A percentile compares a stretch with the other conserved stretches of the same genome.
phyloP scores from a whole-genome alignment of 805 yeast species.

The Starmerella asiatica region DNA sequence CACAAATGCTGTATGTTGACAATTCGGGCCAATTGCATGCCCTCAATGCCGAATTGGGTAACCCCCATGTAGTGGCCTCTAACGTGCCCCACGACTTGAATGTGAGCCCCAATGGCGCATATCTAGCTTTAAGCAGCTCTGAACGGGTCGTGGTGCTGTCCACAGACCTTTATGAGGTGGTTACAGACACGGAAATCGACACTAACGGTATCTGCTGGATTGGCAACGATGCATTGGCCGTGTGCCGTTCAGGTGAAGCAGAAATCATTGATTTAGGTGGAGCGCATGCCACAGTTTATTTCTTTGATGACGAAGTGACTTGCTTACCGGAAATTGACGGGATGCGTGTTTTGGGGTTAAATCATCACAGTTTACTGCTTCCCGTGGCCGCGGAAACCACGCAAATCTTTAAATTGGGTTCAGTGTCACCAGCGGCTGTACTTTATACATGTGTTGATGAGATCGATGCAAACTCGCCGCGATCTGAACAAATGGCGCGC shows the following conservation, averaged over 20 bases:
- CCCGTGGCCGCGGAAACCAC: constrained; percentile 46
- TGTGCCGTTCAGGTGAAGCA: constrained; percentile 52
- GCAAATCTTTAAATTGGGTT: constrained; percentile 67
- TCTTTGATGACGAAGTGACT: constrained; percentile 27
- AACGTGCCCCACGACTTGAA: constrained; percentile 1
- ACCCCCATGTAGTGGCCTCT: neutral
- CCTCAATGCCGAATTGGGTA: neutral
- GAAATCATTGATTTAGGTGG: constrained; percentile 21
- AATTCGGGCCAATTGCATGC: neutral
- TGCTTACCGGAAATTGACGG: constrained; percentile 53
- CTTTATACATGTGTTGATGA: constrained; percentile 65
- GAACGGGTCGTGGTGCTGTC: neutral
- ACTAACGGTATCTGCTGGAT: constrained; percentile 45
- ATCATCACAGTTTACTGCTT: constrained; percentile 46
- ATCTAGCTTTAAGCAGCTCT: constrained; percentile 8
- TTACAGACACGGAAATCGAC: neutral
- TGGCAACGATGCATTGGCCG: constrained; percentile 66
- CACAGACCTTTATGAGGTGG: constrained; percentile 5
- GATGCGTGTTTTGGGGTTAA: constrained; percentile 45
- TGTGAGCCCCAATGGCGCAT: neutral
- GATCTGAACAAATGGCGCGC: constrained; percentile 64
- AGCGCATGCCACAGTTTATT: constrained; percentile 23
- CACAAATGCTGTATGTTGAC: neutral
- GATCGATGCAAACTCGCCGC: constrained; percentile 54
- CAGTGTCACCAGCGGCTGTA: constrained; percentile 69